A percentile compares a stretch with the other conserved stretches of the same genome.
phyloP scores from a whole-genome alignment of 2,329 filamentous ascomycete genomes.

The Arthroderma sp. region DNA sequence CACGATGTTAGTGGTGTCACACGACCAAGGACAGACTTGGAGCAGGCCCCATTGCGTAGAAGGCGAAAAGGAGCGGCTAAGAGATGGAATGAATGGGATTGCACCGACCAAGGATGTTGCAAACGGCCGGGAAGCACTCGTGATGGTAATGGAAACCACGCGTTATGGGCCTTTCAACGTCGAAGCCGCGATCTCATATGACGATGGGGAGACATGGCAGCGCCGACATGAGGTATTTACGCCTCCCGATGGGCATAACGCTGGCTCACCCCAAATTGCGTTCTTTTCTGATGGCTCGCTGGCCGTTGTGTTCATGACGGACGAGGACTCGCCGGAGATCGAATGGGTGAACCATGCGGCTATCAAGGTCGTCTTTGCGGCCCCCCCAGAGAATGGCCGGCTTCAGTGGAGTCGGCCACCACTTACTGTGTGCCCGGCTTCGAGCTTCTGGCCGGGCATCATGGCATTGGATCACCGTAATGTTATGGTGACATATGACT shows the following conservation, averaged over 20 bases:
- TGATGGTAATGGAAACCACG: conserved; percentile 38
- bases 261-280: conserved; percentile 35
- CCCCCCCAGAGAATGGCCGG: conserved; percentile 20
- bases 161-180: conserved; percentile 29
- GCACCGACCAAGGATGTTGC: conserved; percentile 18
- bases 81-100: conserved; percentile 37
- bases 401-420: conserved; percentile 21
- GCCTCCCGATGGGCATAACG: conserved; percentile 27
- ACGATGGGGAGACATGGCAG: conserved; percentile 31
- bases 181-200: conserved; percentile 35
- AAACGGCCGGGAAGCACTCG: conserved; percentile 24
- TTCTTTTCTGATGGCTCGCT: conserved; percentile 28
- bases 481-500: too few species aligned
- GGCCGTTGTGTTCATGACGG: conserved; percentile 36
- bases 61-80: conserved; percentile 27
- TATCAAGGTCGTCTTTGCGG: conserved; percentile 30
- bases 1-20: conserved; percentile 36
- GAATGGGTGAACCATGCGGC: conserved; percentile 30
- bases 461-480: too few species aligned
- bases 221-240: conserved; percentile 30
- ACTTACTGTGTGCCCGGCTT: conserved; percentile 17
- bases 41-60: conserved; percentile 28
- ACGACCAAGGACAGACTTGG: conserved; percentile 33
- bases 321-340: conserved; percentile 27
- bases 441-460: too few species aligned